These are phyloP conservation scores for Tephrocybe sp. DNA, from an alignment of 768 basidiomycete species.

Conservation along the genomic window DNA sequence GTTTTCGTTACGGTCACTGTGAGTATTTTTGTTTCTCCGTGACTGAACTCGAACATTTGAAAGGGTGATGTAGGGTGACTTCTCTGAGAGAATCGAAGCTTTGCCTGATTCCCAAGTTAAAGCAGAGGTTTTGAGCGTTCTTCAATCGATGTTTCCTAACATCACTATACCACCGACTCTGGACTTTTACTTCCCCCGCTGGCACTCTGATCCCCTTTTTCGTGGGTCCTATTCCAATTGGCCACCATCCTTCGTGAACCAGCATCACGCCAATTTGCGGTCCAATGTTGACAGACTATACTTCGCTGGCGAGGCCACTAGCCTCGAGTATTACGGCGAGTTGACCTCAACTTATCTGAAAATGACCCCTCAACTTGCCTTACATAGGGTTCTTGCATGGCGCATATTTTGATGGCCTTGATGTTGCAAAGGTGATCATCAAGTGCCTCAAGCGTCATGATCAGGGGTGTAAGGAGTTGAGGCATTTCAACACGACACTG, in stretches of 20 bases:
- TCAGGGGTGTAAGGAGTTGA: constrained; percentile 19
- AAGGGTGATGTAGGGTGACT: constrained; percentile 46
- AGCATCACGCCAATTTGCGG: constrained; percentile 53
- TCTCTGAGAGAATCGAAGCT: constrained; percentile 54
- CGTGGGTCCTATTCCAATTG: constrained; percentile 69
- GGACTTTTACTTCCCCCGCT: constrained; percentile 53
- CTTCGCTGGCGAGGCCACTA: constrained; percentile 66
- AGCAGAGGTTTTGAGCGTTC: constrained; percentile 51
- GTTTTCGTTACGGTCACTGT: constrained; percentile 50
- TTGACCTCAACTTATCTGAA: background rate
- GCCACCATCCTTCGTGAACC: constrained; percentile 57
- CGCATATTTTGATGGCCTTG: constrained; percentile 53
- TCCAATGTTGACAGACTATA: constrained; percentile 53
- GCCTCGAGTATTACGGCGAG: constrained; percentile 54
- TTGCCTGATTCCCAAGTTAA: constrained; percentile 45
- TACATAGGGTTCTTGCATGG: constrained; percentile 55
- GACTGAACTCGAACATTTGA: background rate
- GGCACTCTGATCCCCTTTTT: constrained; percentile 51
- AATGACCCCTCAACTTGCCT: background rate
- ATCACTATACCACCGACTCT: constrained; percentile 50
- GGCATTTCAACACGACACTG: constrained; percentile 21
- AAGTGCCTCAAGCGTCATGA: constrained; percentile 32
- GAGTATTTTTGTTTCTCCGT: constrained; percentile 12
- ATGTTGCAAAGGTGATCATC: constrained; percentile 35
- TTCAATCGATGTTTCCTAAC: constrained; percentile 59